Base-by-base conservation (phyloP, 345 rosid species). In the Brassica incana region DNA sequence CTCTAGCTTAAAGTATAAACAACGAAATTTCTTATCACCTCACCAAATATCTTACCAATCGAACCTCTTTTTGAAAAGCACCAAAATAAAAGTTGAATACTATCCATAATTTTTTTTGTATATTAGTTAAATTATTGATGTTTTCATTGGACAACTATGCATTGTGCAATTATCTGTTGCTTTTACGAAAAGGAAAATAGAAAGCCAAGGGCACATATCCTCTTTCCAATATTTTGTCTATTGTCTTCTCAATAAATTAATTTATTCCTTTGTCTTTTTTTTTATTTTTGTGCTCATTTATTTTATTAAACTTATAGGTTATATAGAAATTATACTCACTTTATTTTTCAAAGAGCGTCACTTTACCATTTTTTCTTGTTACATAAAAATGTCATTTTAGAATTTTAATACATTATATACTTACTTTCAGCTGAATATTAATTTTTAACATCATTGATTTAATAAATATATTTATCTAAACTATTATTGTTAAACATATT, bases 191-290 rank as follows among this genome's bases (percentile, higher is more conserved):
- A 67, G 69, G 67, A 36, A 71, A 45, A 32, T 61, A 59, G 20
- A 78, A 79, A 79, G 78, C 74, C 56, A 65, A 16, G 5, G 76
- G 38, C 77, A 32, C 75, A 20, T 48, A 6, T 48, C 75, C 5
- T 69, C 30, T 64, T 43, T 33, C 64, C 67, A 33, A 45, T 33
- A 15, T 59, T 43, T 33, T 40, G 1, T n/a, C 6, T 76, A 27
- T n/a, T 67, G 5, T 27, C 29, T 12, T 67, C 1, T 29, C 15
- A 25, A n/a, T 43, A 11, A 15, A 2, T 52, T 29, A 6, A 4
- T 27, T 15, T 45, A 15, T 54, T 56, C 18, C 5, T 56, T 11
- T 11, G 38, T 16, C 36, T 25, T 56, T 23, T 67, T 23, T 23
- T 23, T 23, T 43, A 16, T 11, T 8, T 48, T 1, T 33, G 8